Evolutionary conservation across 768 basidiomycete genomes (phyloP).

Genomic region (Suillus subalutaceus): DNA sequence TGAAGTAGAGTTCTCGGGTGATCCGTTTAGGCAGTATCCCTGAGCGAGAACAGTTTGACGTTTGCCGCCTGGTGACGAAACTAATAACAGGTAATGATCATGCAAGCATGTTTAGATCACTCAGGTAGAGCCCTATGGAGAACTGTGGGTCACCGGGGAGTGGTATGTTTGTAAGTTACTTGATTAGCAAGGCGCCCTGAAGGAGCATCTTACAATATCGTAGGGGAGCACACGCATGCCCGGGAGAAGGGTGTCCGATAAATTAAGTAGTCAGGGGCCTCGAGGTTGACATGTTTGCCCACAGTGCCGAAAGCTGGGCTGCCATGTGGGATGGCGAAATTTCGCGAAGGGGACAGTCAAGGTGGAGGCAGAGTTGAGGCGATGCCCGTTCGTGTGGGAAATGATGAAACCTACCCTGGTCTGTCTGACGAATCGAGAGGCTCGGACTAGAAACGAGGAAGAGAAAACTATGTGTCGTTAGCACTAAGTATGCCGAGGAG

Average conservation of each 20-base stretch:
- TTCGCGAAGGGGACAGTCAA: conserved; percentile 32
- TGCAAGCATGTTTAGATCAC: neutral
- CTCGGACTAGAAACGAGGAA: too few species aligned
- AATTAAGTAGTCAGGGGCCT: too few species aligned
- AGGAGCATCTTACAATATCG: neutral
- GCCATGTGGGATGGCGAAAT: conserved; percentile 39
- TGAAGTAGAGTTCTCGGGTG: neutral
- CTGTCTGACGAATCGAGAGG: too few species aligned
- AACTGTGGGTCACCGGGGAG: neutral
- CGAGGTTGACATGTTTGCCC: too few species aligned
- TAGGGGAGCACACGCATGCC: neutral
- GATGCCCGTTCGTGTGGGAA: too few species aligned
- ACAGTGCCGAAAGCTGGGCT: conserved; percentile 12
- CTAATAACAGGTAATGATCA: neutral
- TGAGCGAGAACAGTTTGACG: neutral
- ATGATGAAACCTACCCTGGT: too few species aligned
- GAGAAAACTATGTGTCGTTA: too few species aligned
- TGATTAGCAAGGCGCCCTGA: neutral
- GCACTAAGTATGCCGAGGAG: too few species aligned
- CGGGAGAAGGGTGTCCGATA: conserved; percentile 8
- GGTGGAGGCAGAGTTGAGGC: conserved; percentile 16
- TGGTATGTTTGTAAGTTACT: neutral
- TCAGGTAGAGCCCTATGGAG: neutral
- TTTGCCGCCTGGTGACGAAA: neutral
- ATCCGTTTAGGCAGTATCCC: neutral